Base-by-base conservation (phyloP, 1,284 basidiomycete species). In the Psilocybe mexicana region DNA sequence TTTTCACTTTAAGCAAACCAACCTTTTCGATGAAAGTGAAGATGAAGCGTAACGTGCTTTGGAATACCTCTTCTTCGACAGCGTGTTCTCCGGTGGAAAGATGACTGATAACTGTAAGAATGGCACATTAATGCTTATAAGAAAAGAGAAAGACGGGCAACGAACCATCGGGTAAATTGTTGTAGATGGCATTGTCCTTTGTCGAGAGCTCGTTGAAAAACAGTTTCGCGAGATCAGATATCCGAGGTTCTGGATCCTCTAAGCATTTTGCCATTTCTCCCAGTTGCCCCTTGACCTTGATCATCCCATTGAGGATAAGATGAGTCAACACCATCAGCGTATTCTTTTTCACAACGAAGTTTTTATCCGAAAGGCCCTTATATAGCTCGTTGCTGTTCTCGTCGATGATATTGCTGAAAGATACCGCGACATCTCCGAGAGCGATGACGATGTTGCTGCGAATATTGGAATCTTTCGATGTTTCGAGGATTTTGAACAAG, bases 201-300 rank as follows among this genome's bases (percentile, higher is more conserved):
- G 87, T 96, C 36, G 94, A 92, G 40, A 99, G 77, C 70, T 99
- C 95, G 25, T 87, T 90, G 80, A 99, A 99, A 86, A 99, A 99
- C 55, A 99, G 74, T 73, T 96, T 97, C 42, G 97, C 96, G 18
- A 99, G 81, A 68, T 98, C 95, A 12, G 90, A 86, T 60, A 99
- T 92, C 8, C 96, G 79, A 57, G 81, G 81, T 62, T 98, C 96
- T n/a, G 85, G 80, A 74, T 99, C 96, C 73, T 98, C 94, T 23
- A 99, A 76, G 69, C 96, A 99, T 76, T 99, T 99, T 35, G 96
- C 97, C 95, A 99, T 98, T 79, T 98, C 97, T 35, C 97, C 96
- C 2, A 98, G 80, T 72, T 99, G 96, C 0, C 97, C 97, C 74
- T 99, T 99, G 69, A 98, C 96, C 74, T 99, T 99, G 80, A 98